Percentiles rank a stretch among this genome's conserved stretches.
These are phyloP conservation scores for Cladosporium cucumerinum DNA, from an alignment of 2,329 filamentous ascomycete genomes.

Conservation along the genomic window DNA sequence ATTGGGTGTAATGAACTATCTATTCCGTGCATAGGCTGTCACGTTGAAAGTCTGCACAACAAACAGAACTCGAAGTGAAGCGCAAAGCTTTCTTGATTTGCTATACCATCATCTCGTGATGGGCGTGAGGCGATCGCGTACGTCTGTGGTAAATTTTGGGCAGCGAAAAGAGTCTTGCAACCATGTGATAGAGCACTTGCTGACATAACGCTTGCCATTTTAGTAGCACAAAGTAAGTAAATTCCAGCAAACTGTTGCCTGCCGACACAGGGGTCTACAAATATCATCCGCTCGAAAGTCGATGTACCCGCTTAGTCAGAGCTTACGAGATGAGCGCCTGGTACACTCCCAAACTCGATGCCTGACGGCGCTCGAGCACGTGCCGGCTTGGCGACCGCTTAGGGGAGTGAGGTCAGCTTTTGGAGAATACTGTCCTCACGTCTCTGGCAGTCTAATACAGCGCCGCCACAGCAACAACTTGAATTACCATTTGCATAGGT, in stretches of 20 bases:
- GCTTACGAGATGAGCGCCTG: not conserved
- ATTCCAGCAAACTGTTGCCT: not conserved
- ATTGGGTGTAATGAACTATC: not conserved
- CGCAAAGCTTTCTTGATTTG: too few species aligned
- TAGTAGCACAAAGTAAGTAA: too few species aligned
- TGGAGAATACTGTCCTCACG: not conserved
- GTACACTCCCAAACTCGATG: not conserved
- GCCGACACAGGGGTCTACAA: too few species aligned
- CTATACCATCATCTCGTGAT: too few species aligned
- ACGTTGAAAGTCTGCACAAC: not conserved
- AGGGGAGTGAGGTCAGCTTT: not conserved
- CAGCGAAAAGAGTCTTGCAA: too few species aligned
- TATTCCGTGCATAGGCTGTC: not conserved
- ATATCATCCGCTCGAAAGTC: not conserved
- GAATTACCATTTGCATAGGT: not conserved
- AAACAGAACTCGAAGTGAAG: too few species aligned
- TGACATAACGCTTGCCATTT: too few species aligned
- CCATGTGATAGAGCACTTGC: too few species aligned
- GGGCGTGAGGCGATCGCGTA: too few species aligned
- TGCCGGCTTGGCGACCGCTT: not conserved
- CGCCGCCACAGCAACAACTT: not conserved
- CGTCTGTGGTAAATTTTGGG: not conserved
- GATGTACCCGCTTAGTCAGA: not conserved
- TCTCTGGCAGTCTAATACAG: not conserved
- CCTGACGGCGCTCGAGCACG: not conserved